Evolutionary conservation across 148 eudicot species (phyloP).

Genomic region (Oxyria digyna): DNA sequence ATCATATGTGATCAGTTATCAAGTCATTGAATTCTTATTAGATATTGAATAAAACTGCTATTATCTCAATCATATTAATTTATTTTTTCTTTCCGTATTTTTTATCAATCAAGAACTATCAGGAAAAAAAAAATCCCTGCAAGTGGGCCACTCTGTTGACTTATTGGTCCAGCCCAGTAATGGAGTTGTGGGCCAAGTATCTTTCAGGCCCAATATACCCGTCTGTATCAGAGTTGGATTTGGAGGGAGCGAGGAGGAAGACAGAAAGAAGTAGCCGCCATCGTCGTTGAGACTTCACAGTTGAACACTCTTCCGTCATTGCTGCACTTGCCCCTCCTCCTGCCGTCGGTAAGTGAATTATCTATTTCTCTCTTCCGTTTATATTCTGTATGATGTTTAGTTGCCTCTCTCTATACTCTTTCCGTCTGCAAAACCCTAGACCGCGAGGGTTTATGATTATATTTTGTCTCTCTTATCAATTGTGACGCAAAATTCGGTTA

Average conservation of each 20-base stretch:
- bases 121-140: too few species aligned
- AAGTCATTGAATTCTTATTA: too few species aligned
- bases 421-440: background rate
- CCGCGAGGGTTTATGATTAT: background rate
- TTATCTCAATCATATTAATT: background rate
- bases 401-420: background rate
- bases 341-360: background rate
- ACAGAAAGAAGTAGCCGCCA: background rate
- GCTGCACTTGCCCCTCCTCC: background rate
- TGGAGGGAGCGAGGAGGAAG: background rate
- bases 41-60: too few species aligned
- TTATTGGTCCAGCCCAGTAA: background rate
- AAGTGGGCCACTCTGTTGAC: background rate
- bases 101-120: too few species aligned
- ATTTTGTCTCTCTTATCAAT: background rate
- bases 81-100: too few species aligned
- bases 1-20: too few species aligned
- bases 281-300: slow-evolving; percentile 5
- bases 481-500: background rate
- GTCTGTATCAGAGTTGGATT: background rate
- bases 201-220: background rate
- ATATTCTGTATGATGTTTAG: background rate
- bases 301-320: slow-evolving; percentile 2
- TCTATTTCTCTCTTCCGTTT: background rate
- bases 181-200: background rate